phyloP scores from a whole-genome alignment of 1,139 yeast genomes.

The Blastobotrys serpentis region DNA sequence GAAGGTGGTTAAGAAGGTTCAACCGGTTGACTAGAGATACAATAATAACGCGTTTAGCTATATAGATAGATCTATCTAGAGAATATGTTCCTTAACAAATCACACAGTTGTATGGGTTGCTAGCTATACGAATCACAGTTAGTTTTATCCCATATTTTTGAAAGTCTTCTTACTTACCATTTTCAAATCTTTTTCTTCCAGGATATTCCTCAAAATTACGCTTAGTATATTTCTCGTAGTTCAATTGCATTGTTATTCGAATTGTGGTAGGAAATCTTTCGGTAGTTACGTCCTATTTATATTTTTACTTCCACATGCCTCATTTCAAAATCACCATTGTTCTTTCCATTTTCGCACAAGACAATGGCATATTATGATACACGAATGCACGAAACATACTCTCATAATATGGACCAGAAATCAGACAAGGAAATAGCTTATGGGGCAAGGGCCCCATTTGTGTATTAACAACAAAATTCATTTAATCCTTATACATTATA shows the following conservation, averaged over 20 bases:
- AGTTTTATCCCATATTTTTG: neutral
- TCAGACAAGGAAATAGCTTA: too few relatives aligned
- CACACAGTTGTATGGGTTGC: conserved; percentile 2
- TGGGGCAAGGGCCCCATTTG: neutral
- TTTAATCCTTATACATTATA: conserved; percentile 13
- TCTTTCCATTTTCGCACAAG: neutral
- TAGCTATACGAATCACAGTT: neutral
- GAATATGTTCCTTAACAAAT: neutral
- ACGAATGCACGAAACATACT: too few relatives aligned
- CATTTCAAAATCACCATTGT: neutral
- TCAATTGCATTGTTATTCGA: neutral
- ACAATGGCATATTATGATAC: neutral
- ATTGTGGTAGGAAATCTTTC: too few relatives aligned
- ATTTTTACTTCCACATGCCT: neutral
- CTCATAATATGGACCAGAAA: too few relatives aligned
- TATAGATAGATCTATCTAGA: neutral
- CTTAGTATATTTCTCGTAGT: neutral
- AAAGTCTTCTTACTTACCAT: neutral
- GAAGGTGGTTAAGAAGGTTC: conserved; percentile 1
- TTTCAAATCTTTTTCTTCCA: neutral
- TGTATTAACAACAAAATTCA: conserved; percentile 1
- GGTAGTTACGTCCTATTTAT: neutral
- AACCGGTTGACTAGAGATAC: neutral
- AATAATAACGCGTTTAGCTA: neutral
- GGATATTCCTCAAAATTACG: neutral